A percentile compares a stretch with the other conserved stretches of the same genome.
Conservation (phyloP, 2,329 filamentous ascomycete genomes). For the Penicillium concentricum region DNA sequence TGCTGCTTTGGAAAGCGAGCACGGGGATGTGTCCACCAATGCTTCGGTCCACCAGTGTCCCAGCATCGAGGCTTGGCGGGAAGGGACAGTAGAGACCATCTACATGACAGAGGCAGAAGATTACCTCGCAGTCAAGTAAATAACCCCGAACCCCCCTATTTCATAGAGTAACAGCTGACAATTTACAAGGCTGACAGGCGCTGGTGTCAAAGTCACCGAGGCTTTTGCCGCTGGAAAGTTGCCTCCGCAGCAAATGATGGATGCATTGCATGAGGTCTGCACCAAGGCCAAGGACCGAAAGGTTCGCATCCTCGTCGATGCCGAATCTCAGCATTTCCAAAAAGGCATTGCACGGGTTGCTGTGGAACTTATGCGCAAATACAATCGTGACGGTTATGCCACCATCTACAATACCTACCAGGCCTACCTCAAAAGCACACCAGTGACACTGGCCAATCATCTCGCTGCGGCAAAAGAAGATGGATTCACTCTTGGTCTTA, state of each 20-base stretch:
- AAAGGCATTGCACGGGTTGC: conserved; percentile 79
- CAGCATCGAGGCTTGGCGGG: conserved; percentile 60
- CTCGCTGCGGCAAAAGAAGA: conserved; percentile 58
- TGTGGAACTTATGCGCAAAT: conserved; percentile 70
- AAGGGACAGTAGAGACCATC: conserved; percentile 73
- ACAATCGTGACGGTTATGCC: conserved; percentile 65
- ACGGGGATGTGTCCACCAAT: conserved; percentile 4
- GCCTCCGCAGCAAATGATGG: conserved; percentile 64
- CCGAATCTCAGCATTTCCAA: conserved; percentile 78
- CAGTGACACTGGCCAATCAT: conserved; percentile 58
- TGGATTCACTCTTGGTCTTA: conserved; percentile 68
- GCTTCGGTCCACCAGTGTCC: conserved; percentile 17
- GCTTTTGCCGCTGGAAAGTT: conserved; percentile 60
- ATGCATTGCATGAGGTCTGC: conserved; percentile 73
- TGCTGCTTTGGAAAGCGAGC: conserved; percentile 14
- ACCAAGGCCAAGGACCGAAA: conserved; percentile 54
- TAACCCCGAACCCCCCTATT: background rate
- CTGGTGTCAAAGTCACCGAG: conserved; percentile 69
- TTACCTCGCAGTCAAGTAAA: conserved; percentile 63
- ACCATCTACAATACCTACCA: conserved; percentile 80
- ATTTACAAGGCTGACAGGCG: conserved; percentile 65
- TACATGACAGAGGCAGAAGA: conserved; percentile 49
- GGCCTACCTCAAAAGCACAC: conserved; percentile 68
- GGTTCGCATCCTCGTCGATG: conserved; percentile 77
- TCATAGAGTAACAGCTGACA: background rate